phyloP scores from a whole-genome alignment of 2,329 filamentous ascomycete genomes.

The Penicillium sp. region DNA sequence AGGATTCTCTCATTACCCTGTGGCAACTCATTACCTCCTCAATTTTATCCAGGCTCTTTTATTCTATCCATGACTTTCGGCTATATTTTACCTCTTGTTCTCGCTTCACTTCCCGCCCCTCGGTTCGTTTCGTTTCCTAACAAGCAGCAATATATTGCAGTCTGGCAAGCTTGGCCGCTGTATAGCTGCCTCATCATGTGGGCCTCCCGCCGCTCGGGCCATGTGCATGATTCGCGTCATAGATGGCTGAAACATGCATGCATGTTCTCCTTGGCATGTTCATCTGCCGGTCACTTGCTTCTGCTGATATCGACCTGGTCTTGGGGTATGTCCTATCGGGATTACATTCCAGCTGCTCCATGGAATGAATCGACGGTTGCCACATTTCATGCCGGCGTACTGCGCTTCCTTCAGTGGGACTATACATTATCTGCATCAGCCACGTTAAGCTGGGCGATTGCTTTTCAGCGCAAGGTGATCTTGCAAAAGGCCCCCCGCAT shows the following conservation, averaged over 20 bases:
- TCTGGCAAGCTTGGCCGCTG: neutral
- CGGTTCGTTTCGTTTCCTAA: neutral
- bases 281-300: neutral
- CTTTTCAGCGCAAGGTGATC: neutral
- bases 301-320: neutral
- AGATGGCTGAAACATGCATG: neutral
- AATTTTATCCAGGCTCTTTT: neutral
- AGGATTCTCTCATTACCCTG: neutral
- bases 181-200: neutral
- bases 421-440: conserved; percentile 28
- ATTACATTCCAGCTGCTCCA: neutral
- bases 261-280: neutral
- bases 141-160: neutral
- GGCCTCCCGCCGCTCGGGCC: neutral
- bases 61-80: neutral
- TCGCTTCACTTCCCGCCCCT: neutral
- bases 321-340: neutral
- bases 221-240: neutral
- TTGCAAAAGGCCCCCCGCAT: neutral
- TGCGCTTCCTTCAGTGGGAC: conserved; percentile 15
- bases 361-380: neutral
- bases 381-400: neutral
- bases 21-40: neutral
- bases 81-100: neutral
- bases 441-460: neutral